A percentile compares a stretch with the other conserved stretches of the same genome.
phyloP scores from a whole-genome alignment of 1,139 yeast genomes.

The Yamadazyma atmosphaerica region DNA sequence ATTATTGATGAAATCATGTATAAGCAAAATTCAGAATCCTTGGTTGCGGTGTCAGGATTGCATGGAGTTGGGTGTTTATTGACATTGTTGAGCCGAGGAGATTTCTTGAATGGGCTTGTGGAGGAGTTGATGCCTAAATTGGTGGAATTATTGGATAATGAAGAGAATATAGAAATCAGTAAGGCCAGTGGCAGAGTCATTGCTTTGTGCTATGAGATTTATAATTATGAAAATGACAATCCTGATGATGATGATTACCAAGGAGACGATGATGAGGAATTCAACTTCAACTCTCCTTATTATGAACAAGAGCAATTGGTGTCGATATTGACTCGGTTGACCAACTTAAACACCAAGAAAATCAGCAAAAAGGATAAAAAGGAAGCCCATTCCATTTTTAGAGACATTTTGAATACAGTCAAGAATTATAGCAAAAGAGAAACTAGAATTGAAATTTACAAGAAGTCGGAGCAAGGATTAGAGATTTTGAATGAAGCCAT shows the following conservation, averaged over 20 bases:
- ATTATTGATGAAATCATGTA: slow-evolving; percentile 36
- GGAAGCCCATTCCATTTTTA: slow-evolving; percentile 60
- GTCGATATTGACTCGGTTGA: slow-evolving; percentile 43
- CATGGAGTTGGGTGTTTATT: slow-evolving; percentile 51
- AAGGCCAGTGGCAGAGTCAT: slow-evolving; percentile 61
- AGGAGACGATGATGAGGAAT: slow-evolving; percentile 28
- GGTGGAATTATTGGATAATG: slow-evolving; percentile 44
- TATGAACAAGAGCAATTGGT: slow-evolving; percentile 56
- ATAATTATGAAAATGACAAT: slow-evolving; percentile 41
- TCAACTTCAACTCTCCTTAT: slow-evolving; percentile 53
- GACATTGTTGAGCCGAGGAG: slow-evolving; percentile 42
- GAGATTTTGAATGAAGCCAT: slow-evolving; percentile 39
- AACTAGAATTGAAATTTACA: slow-evolving; percentile 37
- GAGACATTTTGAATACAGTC: slow-evolving; percentile 58
- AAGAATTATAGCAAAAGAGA: slow-evolving; percentile 41
- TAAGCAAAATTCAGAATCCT: slow-evolving; percentile 35
- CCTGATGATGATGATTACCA: slow-evolving; percentile 35
- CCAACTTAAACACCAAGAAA: slow-evolving; percentile 55
- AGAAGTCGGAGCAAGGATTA: slow-evolving; percentile 38
- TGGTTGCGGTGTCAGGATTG: slow-evolving; percentile 43
- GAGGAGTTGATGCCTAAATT: slow-evolving; percentile 37
- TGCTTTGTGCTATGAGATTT: slow-evolving; percentile 63
- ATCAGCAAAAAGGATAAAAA: slow-evolving; percentile 63
- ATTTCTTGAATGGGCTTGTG: slow-evolving; percentile 44
- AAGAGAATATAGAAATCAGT: slow-evolving; percentile 38